phyloP scores from a whole-genome alignment of 805 yeast species.

The Debaryomyces tyrocola region DNA sequence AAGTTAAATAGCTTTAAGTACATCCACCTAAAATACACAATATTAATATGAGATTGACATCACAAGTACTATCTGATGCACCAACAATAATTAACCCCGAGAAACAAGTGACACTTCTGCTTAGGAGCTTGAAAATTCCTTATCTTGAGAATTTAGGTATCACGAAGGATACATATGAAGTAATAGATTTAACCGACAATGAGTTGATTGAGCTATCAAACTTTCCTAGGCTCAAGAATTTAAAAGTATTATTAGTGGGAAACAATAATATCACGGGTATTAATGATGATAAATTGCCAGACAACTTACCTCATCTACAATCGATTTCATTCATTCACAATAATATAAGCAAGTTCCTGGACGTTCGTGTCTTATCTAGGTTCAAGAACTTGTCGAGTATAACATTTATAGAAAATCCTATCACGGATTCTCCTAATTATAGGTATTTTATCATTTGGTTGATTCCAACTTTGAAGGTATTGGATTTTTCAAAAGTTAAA shows the following conservation, averaged over 20 bases:
- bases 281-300: slow-evolving; percentile 27
- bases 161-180: slow-evolving; percentile 39
- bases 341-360: slow-evolving; percentile 44
- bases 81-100: slow-evolving; percentile 34
- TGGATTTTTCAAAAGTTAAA: slow-evolving; percentile 70
- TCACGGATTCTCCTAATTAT: slow-evolving; percentile 52
- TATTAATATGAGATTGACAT: slow-evolving; percentile 33
- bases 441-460: slow-evolving; percentile 59
- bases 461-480: slow-evolving; percentile 58
- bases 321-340: slow-evolving; percentile 55
- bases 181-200: slow-evolving; percentile 76
- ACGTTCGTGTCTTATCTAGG: slow-evolving; percentile 37
- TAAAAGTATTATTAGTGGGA: slow-evolving; percentile 58
- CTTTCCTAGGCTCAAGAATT: slow-evolving; percentile 44
- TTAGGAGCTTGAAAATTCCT: slow-evolving; percentile 33
- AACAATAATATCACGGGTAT: slow-evolving; percentile 56
- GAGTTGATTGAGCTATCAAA: slow-evolving; percentile 55
- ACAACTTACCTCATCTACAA: slow-evolving; percentile 46
- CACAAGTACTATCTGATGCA: slow-evolving; percentile 29
- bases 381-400: slow-evolving; percentile 49
- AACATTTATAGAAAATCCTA: slow-evolving; percentile 58
- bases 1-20: too few relatives aligned
- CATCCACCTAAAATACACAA: too few relatives aligned
- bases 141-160: slow-evolving; percentile 36
- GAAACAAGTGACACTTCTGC: slow-evolving; percentile 33